Percentiles rank a stretch among this genome's conserved stretches.
phyloP scores from a whole-genome alignment of 2,329 filamentous ascomycete genomes.

The Verticillium klebahnii region DNA sequence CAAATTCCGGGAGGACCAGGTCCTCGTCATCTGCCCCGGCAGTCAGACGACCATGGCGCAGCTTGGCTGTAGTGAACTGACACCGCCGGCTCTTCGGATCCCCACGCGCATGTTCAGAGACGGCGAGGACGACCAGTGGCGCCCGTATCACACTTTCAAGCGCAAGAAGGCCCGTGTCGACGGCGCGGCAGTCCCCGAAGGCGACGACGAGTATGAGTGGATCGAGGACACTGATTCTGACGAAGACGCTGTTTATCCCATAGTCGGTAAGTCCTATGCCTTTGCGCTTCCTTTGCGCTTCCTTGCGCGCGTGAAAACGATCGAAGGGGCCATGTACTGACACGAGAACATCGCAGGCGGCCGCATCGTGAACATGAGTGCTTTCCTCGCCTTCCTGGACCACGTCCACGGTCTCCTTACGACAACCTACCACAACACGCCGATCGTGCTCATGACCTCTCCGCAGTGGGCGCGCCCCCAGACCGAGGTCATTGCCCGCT shows the following conservation, averaged over 20 bases:
- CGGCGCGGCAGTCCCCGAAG: constrained; percentile 10
- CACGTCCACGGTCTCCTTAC: constrained; percentile 88
- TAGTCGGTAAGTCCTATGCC: constrained; percentile 47
- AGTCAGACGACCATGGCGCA: constrained; percentile 89
- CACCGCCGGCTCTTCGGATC: constrained; percentile 80
- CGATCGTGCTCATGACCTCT: constrained; percentile 84
- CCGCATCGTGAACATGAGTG: constrained; percentile 82
- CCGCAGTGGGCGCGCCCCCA: constrained; percentile 88
- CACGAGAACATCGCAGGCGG: constrained; percentile 49
- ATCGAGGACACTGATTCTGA: constrained; percentile 86
- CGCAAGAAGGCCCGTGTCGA: constrained; percentile 40
- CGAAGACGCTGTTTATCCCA: constrained; percentile 86
- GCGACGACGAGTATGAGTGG: constrained; percentile 62
- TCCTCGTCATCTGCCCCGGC: constrained; percentile 72
- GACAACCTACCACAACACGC: constrained; percentile 92
- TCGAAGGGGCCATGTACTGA: background rate
- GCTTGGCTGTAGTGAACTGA: constrained; percentile 85
- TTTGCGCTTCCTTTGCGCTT: background rate
- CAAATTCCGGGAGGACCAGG: constrained; percentile 62
- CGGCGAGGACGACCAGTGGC: constrained; percentile 68
- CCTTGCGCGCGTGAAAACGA: background rate
- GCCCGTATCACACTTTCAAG: constrained; percentile 72
- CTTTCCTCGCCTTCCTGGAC: constrained; percentile 88
- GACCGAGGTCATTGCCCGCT: constrained; percentile 82
- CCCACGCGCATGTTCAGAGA: constrained; percentile 94